A percentile compares a stretch with the other conserved stretches of the same genome.
Evolutionary conservation across 2,329 filamentous ascomycete genomes (phyloP).

Genomic region (Aspergillus calidoustus): DNA sequence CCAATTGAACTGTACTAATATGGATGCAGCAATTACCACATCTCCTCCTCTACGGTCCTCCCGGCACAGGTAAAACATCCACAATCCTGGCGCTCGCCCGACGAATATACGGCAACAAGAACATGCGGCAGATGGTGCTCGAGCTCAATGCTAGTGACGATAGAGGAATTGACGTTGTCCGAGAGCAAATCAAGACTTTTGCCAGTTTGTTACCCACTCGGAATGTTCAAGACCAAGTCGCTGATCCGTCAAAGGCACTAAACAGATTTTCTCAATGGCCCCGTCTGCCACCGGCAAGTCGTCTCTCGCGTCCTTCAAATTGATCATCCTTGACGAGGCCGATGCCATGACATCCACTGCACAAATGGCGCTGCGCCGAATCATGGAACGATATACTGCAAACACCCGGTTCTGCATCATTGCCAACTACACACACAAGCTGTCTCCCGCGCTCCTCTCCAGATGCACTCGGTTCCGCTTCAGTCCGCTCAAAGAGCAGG

Average conservation of each 20-base stretch:
- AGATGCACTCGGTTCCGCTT: slow-evolving; percentile 95
- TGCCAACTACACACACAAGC: slow-evolving; percentile 98
- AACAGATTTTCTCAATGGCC: slow-evolving; percentile 86
- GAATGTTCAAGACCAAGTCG: neutral
- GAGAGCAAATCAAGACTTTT: slow-evolving; percentile 99
- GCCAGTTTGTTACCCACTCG: slow-evolving; percentile 60
- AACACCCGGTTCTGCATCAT: slow-evolving; percentile 99
- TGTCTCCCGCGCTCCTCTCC: slow-evolving; percentile 88
- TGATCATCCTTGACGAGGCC: slow-evolving; percentile 98
- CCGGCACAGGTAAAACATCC: slow-evolving; percentile 96
- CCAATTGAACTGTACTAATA: neutral
- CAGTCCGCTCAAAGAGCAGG: slow-evolving; percentile 84
- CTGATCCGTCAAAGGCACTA: slow-evolving; percentile 60
- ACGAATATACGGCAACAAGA: slow-evolving; percentile 87
- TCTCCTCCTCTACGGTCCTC: slow-evolving; percentile 93
- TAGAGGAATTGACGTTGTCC: slow-evolving; percentile 94
- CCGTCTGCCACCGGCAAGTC: slow-evolving; percentile 51
- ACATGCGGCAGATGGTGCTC: slow-evolving; percentile 97
- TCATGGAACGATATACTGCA: slow-evolving; percentile 99
- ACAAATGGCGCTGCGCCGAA: slow-evolving; percentile 93
- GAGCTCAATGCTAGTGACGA: slow-evolving; percentile 98
- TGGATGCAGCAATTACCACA: slow-evolving; percentile 74
- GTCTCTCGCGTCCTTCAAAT: slow-evolving; percentile 78
- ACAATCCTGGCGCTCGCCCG: slow-evolving; percentile 92
- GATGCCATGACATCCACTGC: slow-evolving; percentile 99